phyloP scores from a whole-genome alignment of 495 filamentous ascomycete species.

The Xylaria nigripes region DNA sequence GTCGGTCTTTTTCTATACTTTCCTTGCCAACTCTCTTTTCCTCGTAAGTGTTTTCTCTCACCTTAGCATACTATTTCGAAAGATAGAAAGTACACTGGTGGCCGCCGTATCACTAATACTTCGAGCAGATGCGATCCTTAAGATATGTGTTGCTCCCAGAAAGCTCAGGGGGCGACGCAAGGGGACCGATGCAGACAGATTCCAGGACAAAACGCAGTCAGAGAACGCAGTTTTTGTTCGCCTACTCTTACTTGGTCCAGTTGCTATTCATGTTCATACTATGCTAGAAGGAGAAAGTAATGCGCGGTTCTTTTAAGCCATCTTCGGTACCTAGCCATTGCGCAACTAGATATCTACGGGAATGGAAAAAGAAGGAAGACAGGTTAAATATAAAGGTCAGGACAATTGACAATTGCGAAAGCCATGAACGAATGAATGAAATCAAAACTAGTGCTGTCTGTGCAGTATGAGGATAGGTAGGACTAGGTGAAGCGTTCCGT shows the following conservation, averaged over 20 bases:
- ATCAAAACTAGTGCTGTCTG: background rate
- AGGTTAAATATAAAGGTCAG: background rate
- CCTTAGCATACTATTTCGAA: background rate
- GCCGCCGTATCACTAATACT: background rate
- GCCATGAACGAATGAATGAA: background rate
- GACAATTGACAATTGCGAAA: background rate
- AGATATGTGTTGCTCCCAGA: slow-evolving; percentile 95
- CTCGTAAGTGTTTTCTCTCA: slow-evolving; percentile 49
- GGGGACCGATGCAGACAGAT: slow-evolving; percentile 61
- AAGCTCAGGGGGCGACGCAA: slow-evolving; percentile 53
- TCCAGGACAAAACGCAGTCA: slow-evolving; percentile 74
- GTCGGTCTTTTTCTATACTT: slow-evolving; percentile 83
- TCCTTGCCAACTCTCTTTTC: slow-evolving; percentile 90
- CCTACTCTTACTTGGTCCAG: slow-evolving; percentile 91
- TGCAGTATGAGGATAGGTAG: background rate
- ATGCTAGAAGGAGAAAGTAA: slow-evolving; percentile 34
- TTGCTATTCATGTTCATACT: slow-evolving; percentile 93
- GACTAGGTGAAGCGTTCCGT: too few species aligned
- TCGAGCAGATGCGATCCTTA: slow-evolving; percentile 71
- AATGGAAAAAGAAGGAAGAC: background rate
- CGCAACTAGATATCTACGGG: background rate
- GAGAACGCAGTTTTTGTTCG: slow-evolving; percentile 89
- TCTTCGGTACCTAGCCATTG: background rate
- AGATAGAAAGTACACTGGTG: background rate
- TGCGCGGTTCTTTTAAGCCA: background rate